Evolutionary conservation across 371 early-diverging fungal genomes (phyloP).

Genomic region (Vavraia culicis): DNA sequence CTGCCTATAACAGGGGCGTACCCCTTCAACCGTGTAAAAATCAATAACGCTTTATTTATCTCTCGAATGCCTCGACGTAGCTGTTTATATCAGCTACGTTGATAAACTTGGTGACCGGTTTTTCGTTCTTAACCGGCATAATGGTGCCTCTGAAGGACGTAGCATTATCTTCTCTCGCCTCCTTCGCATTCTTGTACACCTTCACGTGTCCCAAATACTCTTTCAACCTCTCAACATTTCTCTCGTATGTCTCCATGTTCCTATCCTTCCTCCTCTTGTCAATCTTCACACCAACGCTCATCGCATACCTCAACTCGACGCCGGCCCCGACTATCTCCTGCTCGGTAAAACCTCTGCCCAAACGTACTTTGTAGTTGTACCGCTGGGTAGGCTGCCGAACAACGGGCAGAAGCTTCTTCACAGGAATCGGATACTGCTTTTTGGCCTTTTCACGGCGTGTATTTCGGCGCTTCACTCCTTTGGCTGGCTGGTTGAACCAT

Average conservation of each 20-base stretch:
- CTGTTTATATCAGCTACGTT: constrained; percentile 21
- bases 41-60: too few species aligned
- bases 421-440: constrained; percentile 75
- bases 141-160: constrained; percentile 34
- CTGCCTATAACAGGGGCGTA: too few species aligned
- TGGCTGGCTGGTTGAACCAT: constrained; percentile 94
- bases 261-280: constrained; percentile 90
- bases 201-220: constrained; percentile 52
- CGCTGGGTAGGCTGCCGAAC: constrained; percentile 84
- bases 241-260: constrained; percentile 69
- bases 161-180: constrained; percentile 32
- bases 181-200: constrained; percentile 27
- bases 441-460: constrained; percentile 77
- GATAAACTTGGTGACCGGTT: constrained; percentile 23
- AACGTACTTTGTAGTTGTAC: constrained; percentile 92
- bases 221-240: constrained; percentile 83
- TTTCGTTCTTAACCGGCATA: constrained; percentile 30
- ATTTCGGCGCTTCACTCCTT: constrained; percentile 65
- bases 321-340: constrained; percentile 91
- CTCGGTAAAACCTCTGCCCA: constrained; percentile 90
- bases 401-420: constrained; percentile 83
- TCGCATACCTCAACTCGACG: constrained; percentile 71
- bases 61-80: neutral
- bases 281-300: constrained; percentile 80
- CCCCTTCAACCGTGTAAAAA: too few species aligned